Percentiles rank a stretch among this genome's conserved stretches.
Evolutionary conservation across 2,329 filamentous ascomycete genomes (phyloP).

Genomic region (Aspergillus tanneri): DNA sequence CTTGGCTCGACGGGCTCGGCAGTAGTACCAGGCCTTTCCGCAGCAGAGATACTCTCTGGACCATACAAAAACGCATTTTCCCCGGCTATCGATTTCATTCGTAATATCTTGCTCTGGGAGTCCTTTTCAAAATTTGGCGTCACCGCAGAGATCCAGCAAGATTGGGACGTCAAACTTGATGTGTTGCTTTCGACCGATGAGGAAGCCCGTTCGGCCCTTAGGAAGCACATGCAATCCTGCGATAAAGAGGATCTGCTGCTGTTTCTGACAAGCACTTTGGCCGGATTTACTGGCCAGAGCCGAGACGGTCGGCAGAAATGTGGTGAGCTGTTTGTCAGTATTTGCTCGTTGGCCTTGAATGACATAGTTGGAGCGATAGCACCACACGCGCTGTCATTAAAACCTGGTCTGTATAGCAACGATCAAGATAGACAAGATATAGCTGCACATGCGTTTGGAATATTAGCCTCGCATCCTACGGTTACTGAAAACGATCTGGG

Average conservation of each 20-base stretch:
- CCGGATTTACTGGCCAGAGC: conserved; percentile 42
- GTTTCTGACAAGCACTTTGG: conserved; percentile 48
- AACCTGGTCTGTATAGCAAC: conserved; percentile 67
- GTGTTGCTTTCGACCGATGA: conserved; percentile 69
- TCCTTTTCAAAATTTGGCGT: conserved; percentile 51
- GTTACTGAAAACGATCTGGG: conserved; percentile 44
- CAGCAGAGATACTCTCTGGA: conserved; percentile 27
- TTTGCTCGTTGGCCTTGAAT: conserved; percentile 57
- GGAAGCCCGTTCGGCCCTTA: conserved; percentile 58
- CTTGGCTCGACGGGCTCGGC: conserved; percentile 26
- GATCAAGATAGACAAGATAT: conserved; percentile 65
- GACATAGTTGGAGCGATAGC: conserved; percentile 53
- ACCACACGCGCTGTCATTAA: conserved; percentile 52
- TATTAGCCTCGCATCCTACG: conserved; percentile 66
- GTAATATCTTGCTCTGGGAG: conserved; percentile 60
- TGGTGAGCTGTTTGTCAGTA: conserved; percentile 53
- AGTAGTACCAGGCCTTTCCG: conserved; percentile 36
- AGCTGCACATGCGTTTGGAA: conserved; percentile 70
- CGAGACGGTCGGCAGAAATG: conserved; percentile 46
- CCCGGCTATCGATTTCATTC: conserved; percentile 68
- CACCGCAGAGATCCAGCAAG: conserved; percentile 62
- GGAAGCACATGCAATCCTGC: conserved; percentile 33
- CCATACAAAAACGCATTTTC: conserved; percentile 57
- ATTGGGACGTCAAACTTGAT: conserved; percentile 82
- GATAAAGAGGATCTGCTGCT: conserved; percentile 40